These are phyloP conservation scores for Paramecium sexaurelia DNA, from an alignment of 73 alveolate species.

Conservation along the genomic window DNA sequence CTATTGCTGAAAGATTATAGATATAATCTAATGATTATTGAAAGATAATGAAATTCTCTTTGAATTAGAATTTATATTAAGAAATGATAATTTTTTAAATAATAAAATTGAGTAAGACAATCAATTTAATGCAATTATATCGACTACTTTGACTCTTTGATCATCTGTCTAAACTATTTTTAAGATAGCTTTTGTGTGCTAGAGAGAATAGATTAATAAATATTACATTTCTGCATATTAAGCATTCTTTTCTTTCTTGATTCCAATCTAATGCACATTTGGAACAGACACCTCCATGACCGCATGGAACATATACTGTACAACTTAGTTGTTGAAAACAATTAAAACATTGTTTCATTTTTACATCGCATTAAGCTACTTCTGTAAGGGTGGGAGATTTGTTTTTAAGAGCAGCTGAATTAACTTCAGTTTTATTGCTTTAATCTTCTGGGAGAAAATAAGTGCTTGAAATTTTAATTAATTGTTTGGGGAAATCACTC, in stretches of 20 bases:
- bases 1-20: no score
- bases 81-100: background rate
- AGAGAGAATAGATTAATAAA: background rate
- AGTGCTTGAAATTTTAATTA: background rate
- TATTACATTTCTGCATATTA: background rate
- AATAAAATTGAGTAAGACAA: background rate
- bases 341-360: background rate
- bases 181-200: background rate
- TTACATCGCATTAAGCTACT: background rate
- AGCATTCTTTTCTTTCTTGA: background rate
- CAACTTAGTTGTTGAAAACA: background rate
- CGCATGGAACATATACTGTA: background rate
- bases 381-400: background rate
- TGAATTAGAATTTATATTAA: background rate
- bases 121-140: background rate
- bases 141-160: background rate
- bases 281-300: background rate
- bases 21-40: no score
- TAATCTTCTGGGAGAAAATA: background rate
- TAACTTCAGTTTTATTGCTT: background rate
- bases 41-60: no score
- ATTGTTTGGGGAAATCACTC: background rate
- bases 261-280: conserved; percentile 10
- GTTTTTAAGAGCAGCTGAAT: background rate
- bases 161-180: background rate